Evolutionary conservation across 176 grass and related monocot species (phyloP).

Genomic region (Cymbopogon citratus): DNA sequence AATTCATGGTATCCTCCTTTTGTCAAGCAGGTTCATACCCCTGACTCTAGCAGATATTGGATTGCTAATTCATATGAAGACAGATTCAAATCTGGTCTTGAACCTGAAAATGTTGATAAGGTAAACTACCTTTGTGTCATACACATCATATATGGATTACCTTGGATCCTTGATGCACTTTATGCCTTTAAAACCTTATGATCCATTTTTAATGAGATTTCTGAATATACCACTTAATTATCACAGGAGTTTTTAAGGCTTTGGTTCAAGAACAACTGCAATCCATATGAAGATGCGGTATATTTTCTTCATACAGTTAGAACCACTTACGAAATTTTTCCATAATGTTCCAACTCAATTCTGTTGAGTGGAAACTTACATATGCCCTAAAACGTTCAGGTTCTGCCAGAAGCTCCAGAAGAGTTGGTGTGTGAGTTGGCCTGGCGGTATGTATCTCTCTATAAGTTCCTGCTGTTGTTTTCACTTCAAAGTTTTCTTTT

Average conservation of each 20-base stretch:
- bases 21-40: slow-evolving; percentile 76
- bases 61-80: slow-evolving; percentile 83
- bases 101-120: slow-evolving; percentile 99
- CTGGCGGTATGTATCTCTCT: slow-evolving; percentile 62
- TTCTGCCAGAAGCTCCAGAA: slow-evolving; percentile 85
- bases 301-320: not conserved
- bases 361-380: slow-evolving; percentile 1
- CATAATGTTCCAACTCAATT: not conserved
- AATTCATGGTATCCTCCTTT: not conserved
- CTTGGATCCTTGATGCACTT: not conserved
- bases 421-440: slow-evolving; percentile 85
- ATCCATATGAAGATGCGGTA: slow-evolving; percentile 91
- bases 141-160: not conserved
- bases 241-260: slow-evolving; percentile 84
- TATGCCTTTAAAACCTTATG: not conserved
- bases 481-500: not conserved
- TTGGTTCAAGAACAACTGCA: slow-evolving; percentile 98
- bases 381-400: slow-evolving; percentile 41
- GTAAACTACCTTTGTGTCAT: slow-evolving; percentile 27
- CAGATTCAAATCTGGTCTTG: slow-evolving; percentile 62
- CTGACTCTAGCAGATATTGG: slow-evolving; percentile 98
- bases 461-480: not conserved
- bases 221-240: slow-evolving; percentile 14
- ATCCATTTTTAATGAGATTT: slow-evolving; percentile 12
- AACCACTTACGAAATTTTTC: not conserved